Conservation (phyloP, 176 grass and related monocot genomes). For the Pontederia crassipes region DNA sequence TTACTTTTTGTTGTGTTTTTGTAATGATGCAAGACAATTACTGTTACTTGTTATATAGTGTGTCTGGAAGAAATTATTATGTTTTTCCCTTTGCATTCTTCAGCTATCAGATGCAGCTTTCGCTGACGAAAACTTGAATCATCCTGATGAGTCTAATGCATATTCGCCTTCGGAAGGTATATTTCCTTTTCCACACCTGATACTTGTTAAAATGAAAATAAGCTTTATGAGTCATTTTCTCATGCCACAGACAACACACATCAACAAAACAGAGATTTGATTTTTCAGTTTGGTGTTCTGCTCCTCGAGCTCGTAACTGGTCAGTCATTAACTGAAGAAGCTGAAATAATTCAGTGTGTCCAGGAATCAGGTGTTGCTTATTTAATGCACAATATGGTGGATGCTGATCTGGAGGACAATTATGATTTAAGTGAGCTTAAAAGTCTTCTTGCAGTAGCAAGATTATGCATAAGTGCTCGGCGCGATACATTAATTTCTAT, state of each 20-base stretch:
- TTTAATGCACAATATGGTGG: constrained; percentile 78
- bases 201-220: background rate
- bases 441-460: constrained; percentile 60
- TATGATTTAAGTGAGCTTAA: constrained; percentile 73
- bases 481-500: constrained; percentile 36
- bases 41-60: background rate
- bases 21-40: background rate
- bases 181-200: background rate
- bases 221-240: constrained; percentile 8
- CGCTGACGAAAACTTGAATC: constrained; percentile 12
- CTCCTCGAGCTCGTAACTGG: constrained; percentile 92
- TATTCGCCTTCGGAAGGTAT: constrained; percentile 46
- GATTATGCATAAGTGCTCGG: constrained; percentile 61
- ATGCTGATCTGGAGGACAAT: constrained; percentile 70
- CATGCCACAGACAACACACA: constrained; percentile 42
- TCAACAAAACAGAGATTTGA: constrained; percentile 39
- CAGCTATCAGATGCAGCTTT: constrained; percentile 67
- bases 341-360: constrained; percentile 73
- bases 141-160: constrained; percentile 5
- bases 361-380: constrained; percentile 58
- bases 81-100: background rate
- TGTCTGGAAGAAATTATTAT: background rate
- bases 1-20: no score
- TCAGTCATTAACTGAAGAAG: constrained; percentile 55
- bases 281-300: constrained; percentile 86